These are phyloP conservation scores for Arthrobotrys pseudoclavata DNA, from an alignment of 2,329 filamentous ascomycete species.

Conservation along the genomic window DNA sequence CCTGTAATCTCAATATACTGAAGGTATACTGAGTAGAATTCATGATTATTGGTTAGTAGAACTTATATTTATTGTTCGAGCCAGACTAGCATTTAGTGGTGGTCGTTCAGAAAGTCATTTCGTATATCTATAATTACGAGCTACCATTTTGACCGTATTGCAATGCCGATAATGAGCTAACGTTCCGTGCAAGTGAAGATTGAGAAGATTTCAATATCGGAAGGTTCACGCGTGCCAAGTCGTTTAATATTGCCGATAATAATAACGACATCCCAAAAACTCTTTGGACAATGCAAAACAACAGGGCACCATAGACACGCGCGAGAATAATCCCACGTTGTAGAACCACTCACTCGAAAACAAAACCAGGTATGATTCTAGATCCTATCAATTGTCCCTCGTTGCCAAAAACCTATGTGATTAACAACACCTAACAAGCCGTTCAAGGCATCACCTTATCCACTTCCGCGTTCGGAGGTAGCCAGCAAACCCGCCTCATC, in stretches of 20 bases:
- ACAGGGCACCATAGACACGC: not conserved
- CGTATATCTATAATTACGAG: no score
- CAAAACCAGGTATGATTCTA: not conserved
- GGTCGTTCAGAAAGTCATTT: no score
- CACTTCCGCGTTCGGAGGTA: constrained; percentile 25
- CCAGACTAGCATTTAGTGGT: no score
- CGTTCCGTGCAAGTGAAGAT: not conserved
- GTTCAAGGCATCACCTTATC: not conserved
- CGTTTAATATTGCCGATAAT: not conserved
- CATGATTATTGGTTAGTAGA: no score
- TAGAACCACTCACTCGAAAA: not conserved
- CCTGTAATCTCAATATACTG: not conserved
- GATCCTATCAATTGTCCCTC: constrained; percentile 6
- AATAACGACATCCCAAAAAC: not conserved
- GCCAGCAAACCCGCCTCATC: constrained; percentile 17
- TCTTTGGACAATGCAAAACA: not conserved
- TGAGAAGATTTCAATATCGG: not conserved
- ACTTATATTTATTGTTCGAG: no score
- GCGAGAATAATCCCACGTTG: no score
- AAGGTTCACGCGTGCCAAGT: not conserved
- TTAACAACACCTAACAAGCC: not conserved
- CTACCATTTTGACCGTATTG: no score
- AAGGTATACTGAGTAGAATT: no score
- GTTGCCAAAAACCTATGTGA: not conserved
- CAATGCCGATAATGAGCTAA: no score